A percentile compares a stretch with the other conserved stretches of the same genome.
Conservation (phyloP, 1,284 basidiomycete species). For the Puccinia hordei region DNA sequence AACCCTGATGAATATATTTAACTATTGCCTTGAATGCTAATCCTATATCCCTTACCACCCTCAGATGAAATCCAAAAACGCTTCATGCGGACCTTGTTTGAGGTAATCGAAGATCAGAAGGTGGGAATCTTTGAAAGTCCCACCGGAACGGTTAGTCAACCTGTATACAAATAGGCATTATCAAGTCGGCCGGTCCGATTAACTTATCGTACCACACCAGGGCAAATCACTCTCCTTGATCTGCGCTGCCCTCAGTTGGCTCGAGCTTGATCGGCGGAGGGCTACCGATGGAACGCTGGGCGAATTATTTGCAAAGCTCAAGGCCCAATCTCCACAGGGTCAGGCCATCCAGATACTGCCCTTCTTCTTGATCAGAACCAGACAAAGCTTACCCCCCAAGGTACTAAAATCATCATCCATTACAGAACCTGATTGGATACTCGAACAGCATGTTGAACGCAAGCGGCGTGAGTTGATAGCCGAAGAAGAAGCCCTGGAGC, state of each 20-base stretch:
- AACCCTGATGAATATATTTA: not conserved
- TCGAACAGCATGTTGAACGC: slow-evolving; percentile 59
- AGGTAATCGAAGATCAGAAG: slow-evolving; percentile 72
- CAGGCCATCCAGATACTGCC: not conserved
- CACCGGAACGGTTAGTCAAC: slow-evolving; percentile 61
- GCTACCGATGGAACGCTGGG: slow-evolving; percentile 51
- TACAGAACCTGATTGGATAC: slow-evolving; percentile 61
- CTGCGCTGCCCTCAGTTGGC: slow-evolving; percentile 60
- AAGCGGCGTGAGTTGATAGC: slow-evolving; percentile 55
- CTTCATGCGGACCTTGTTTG: slow-evolving; percentile 84
- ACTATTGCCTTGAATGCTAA: not conserved
- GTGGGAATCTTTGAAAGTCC: slow-evolving; percentile 69
- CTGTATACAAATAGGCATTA: slow-evolving; percentile 64
- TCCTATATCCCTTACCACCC: not conserved
- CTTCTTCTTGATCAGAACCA: not conserved
- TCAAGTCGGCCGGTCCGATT: slow-evolving; percentile 3
- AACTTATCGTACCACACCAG: slow-evolving; percentile 44
- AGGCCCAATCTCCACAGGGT: slow-evolving; percentile 36
- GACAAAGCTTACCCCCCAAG: slow-evolving; percentile 5
- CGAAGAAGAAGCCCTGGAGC: slow-evolving; percentile 58
- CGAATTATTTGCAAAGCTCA: slow-evolving; percentile 51
- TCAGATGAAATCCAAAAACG: slow-evolving; percentile 79
- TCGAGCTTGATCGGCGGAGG: slow-evolving; percentile 56
- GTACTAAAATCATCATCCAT: slow-evolving; percentile 11
- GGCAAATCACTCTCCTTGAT: slow-evolving; percentile 62